Conservation (phyloP, 768 basidiomycete species). For the Tricholoma sp. region DNA sequence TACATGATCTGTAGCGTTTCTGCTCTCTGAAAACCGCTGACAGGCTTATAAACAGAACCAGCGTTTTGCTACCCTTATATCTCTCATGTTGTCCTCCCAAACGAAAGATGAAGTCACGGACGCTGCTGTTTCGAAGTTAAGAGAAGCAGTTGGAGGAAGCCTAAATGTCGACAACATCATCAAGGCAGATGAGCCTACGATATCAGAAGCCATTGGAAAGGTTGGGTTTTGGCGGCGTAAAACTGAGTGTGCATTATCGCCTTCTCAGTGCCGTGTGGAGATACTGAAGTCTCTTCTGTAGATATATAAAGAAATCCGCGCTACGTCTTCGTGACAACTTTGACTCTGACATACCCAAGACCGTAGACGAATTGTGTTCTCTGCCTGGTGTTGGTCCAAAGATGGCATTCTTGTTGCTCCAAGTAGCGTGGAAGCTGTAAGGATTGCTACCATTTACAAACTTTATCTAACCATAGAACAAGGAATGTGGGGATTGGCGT, state of each 20-base stretch:
- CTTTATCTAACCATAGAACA: conserved; percentile 1
- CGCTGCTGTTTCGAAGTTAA: conserved; percentile 71
- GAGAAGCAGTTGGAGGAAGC: conserved; percentile 70
- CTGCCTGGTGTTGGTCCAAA: conserved; percentile 93
- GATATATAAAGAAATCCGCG: conserved; percentile 75
- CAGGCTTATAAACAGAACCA: conserved; percentile 46
- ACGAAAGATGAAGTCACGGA: conserved; percentile 91
- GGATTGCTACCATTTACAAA: conserved; percentile 15
- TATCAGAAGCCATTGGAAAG: conserved; percentile 77
- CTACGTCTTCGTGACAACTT: conserved; percentile 65
- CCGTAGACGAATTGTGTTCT: conserved; percentile 82
- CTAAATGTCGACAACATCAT: conserved; percentile 70
- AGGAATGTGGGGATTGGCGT: conserved; percentile 92
- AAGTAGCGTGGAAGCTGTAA: conserved; percentile 80
- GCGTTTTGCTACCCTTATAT: conserved; percentile 82
- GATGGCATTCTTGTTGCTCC: conserved; percentile 87
- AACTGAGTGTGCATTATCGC: conserved; percentile 50
- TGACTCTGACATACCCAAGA: conserved; percentile 82
- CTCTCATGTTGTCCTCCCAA: conserved; percentile 93
- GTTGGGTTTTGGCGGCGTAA: conserved; percentile 94
- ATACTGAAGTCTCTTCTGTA: conserved; percentile 19
- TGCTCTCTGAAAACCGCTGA: neutral
- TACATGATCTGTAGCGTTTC: neutral
- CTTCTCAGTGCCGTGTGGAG: neutral
- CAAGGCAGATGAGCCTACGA: conserved; percentile 51